Conservation (phyloP, 1,284 basidiomycete genomes). For the Spongispora temasekensis region DNA sequence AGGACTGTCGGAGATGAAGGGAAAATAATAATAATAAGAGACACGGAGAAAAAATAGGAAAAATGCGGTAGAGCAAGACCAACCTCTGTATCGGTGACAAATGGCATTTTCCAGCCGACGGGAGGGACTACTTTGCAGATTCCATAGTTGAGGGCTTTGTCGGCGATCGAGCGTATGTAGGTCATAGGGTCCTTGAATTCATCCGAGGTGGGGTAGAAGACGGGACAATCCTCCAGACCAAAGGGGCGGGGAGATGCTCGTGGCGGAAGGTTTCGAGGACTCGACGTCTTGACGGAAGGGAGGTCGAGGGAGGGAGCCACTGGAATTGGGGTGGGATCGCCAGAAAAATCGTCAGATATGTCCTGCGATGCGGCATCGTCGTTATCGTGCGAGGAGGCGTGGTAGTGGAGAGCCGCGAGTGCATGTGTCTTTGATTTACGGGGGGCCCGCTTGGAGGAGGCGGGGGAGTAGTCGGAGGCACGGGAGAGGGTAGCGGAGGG, state of each 20-base stretch:
- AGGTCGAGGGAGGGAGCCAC: conserved; percentile 65
- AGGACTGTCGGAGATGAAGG: conserved; percentile 54
- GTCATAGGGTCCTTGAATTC: conserved; percentile 96
- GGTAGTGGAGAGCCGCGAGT: conserved; percentile 70
- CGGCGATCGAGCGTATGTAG: conserved; percentile 87
- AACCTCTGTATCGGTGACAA: conserved; percentile 94
- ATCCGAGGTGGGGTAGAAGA: conserved; percentile 84
- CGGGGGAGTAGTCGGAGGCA: conserved; percentile 32
- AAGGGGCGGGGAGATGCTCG: conserved; percentile 65
- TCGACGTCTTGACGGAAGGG: conserved; percentile 66
- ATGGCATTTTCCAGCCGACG: conserved; percentile 93
- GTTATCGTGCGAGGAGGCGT: conserved; percentile 55
- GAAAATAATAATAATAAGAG: conserved; percentile 30
- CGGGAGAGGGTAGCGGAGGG: conserved; percentile 19
- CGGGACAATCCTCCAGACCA: conserved; percentile 87
- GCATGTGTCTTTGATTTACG: conserved; percentile 87
- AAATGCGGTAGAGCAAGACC: conserved; percentile 29
- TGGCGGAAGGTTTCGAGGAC: conserved; percentile 45
- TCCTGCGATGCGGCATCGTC: conserved; percentile 44
- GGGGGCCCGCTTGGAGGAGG: conserved; percentile 63
- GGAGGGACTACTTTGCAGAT: conserved; percentile 98
- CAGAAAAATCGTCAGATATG: conserved; percentile 46
- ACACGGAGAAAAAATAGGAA: conserved; percentile 27
- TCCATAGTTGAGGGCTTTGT: conserved; percentile 77
- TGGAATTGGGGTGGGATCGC: conserved; percentile 57